Percentiles rank a stretch among this genome's conserved stretches.
Conservation (phyloP, 2,329 filamentous ascomycete genomes). For the Alternaria panax region DNA sequence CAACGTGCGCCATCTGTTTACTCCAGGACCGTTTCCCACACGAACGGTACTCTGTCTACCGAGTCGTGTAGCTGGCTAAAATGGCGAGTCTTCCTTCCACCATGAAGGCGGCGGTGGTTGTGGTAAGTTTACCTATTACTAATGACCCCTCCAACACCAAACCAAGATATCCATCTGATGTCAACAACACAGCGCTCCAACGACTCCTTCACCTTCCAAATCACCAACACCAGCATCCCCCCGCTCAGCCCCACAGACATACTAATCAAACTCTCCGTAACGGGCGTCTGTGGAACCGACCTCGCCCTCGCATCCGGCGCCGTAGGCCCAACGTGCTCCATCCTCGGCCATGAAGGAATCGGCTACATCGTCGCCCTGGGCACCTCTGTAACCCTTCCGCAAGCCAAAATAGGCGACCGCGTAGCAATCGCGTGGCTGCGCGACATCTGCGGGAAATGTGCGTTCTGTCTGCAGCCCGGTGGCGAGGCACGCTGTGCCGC, state of each 20-base stretch:
- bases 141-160: too few relatives aligned
- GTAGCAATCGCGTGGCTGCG: not conserved
- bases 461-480: not conserved
- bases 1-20: not conserved
- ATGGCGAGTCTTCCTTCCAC: not conserved
- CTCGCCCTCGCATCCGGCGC: not conserved
- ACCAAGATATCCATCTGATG: not conserved
- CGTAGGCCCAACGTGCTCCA: not conserved
- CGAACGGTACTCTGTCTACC: not conserved
- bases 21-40: not conserved
- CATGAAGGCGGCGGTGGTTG: not conserved
- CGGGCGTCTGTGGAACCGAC: not conserved
- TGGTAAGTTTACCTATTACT: not conserved
- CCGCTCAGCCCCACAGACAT: not conserved
- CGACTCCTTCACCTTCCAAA: not conserved
- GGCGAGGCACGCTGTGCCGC: not conserved
- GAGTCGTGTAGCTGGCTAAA: not conserved
- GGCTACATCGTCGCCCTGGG: not conserved
- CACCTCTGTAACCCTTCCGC: fast-evolving
- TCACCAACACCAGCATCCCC: not conserved
- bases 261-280: not conserved
- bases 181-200: not conserved
- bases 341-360: not conserved
- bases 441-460: not conserved
- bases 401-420: not conserved